Conservation (phyloP, 1,139 yeast genomes). For the Scheffersomyces insectosa region DNA sequence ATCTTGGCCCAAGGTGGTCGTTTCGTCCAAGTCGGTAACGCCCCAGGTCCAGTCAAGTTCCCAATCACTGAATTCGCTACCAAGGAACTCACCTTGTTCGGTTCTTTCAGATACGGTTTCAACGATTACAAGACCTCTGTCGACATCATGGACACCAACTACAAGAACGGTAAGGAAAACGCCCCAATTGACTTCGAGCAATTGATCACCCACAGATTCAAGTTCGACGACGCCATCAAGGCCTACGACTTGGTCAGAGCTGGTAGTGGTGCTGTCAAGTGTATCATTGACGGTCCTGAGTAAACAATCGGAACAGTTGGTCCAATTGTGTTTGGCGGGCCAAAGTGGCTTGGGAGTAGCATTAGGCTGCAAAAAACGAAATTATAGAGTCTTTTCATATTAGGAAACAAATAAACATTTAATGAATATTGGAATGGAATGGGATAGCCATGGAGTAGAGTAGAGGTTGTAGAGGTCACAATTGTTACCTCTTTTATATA, state of each 20-base stretch:
- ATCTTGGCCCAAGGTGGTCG: constrained; percentile 63
- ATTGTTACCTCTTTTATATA: too few relatives aligned
- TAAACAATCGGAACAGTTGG: constrained; percentile 8
- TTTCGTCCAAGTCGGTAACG: constrained; percentile 77
- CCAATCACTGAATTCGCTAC: constrained; percentile 73
- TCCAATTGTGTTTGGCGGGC: constrained; percentile 3
- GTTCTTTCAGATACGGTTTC: constrained; percentile 79
- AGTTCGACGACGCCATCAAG: constrained; percentile 70
- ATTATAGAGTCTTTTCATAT: too few relatives aligned
- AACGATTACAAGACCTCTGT: constrained; percentile 81
- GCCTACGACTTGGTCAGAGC: constrained; percentile 73
- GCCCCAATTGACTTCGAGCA: constrained; percentile 46
- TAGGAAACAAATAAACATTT: too few relatives aligned
- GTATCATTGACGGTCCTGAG: constrained; percentile 49
- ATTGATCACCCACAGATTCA: constrained; percentile 76
- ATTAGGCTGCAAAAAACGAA: too few relatives aligned
- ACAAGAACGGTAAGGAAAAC: constrained; percentile 58
- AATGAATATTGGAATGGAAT: too few relatives aligned
- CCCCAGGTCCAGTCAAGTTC: constrained; percentile 63
- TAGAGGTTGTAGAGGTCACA: too few relatives aligned
- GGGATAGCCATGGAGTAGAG: too few relatives aligned
- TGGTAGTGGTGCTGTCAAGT: constrained; percentile 46
- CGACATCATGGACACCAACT: constrained; percentile 58
- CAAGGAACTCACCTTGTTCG: constrained; percentile 70
- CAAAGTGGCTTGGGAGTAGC: too few relatives aligned